Conservation (phyloP, 2,329 filamentous ascomycete species). For the Chaetomiaceae sp. region DNA sequence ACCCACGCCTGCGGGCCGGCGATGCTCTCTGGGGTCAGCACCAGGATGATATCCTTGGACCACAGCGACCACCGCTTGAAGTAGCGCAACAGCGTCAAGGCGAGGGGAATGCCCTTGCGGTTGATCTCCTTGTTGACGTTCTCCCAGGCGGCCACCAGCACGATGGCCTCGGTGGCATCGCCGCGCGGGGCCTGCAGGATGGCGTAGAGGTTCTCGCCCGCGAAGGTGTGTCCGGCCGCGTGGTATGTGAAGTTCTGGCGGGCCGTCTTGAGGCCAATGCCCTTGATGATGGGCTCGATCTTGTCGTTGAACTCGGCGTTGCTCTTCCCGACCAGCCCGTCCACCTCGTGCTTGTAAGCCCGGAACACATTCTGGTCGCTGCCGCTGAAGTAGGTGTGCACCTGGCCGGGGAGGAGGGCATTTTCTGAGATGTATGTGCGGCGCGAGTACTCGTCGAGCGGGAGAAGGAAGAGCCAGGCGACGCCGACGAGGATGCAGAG, state of each 20-base stretch:
- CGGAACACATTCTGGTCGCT: constrained; percentile 94
- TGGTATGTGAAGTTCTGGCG: constrained; percentile 84
- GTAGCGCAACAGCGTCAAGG: constrained; percentile 83
- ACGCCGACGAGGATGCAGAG: constrained; percentile 81
- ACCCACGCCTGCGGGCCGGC: constrained; percentile 95
- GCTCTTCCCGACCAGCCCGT: constrained; percentile 50
- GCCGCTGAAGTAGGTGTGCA: constrained; percentile 95
- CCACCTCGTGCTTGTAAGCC: constrained; percentile 81
- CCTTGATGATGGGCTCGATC: constrained; percentile 69
- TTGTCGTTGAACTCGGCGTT: constrained; percentile 62
- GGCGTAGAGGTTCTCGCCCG: constrained; percentile 88
- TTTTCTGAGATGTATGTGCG: constrained; percentile 97
- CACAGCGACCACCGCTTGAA: constrained; percentile 98
- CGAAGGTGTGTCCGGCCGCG: constrained; percentile 66
- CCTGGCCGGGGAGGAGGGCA: constrained; percentile 88
- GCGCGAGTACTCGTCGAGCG: constrained; percentile 84
- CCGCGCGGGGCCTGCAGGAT: constrained; percentile 89
- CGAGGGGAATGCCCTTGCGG: constrained; percentile 78
- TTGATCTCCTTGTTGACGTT: constrained; percentile 78
- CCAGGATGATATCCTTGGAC: constrained; percentile 96
- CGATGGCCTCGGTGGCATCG: constrained; percentile 95
- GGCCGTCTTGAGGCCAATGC: constrained; percentile 79
- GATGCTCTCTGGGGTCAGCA: constrained; percentile 83
- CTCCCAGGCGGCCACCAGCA: constrained; percentile 82
- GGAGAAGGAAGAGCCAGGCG: constrained; percentile 83